A percentile compares a stretch with the other conserved stretches of the same genome.
Evolutionary conservation across 1,139 yeast genomes (phyloP).

Genomic region (Blastobotrys malaysiensis): DNA sequence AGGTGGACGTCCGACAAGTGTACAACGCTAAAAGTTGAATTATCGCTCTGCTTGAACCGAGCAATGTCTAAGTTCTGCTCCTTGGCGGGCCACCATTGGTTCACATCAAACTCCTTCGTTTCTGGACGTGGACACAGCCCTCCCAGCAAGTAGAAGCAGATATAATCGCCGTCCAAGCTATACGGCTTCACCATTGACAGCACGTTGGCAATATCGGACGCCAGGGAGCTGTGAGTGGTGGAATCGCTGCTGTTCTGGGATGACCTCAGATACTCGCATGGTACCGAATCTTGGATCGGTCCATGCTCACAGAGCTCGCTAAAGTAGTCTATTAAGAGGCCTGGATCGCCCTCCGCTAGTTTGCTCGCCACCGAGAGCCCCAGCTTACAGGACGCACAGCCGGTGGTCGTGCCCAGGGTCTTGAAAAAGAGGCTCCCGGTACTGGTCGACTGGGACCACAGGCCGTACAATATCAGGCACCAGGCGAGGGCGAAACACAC

Average conservation of each 20-base stretch:
- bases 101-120: slow-evolving; percentile 38
- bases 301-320: not conserved
- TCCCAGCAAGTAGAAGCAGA: slow-evolving; percentile 42
- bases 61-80: slow-evolving; percentile 34
- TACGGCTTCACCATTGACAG: slow-evolving; percentile 38
- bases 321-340: not conserved
- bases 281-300: not conserved
- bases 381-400: not conserved
- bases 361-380: not conserved
- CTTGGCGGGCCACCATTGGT: slow-evolving; percentile 41
- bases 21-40: slow-evolving; percentile 49
- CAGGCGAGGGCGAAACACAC: not conserved
- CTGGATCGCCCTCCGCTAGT: not conserved
- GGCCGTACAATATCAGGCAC: not conserved
- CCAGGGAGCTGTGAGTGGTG: not conserved
- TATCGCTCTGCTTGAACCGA: slow-evolving; percentile 28
- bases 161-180: slow-evolving; percentile 44
- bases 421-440: not conserved
- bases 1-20: slow-evolving; percentile 59
- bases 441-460: not conserved
- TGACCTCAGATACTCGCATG: not conserved
- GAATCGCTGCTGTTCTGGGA: not conserved
- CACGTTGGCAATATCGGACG: slow-evolving; percentile 42
- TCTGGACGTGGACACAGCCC: slow-evolving; percentile 40
- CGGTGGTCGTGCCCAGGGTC: not conserved